Base-by-base conservation (phyloP, 2,329 filamentous ascomycete species). In the Verticillium alfalfae region DNA sequence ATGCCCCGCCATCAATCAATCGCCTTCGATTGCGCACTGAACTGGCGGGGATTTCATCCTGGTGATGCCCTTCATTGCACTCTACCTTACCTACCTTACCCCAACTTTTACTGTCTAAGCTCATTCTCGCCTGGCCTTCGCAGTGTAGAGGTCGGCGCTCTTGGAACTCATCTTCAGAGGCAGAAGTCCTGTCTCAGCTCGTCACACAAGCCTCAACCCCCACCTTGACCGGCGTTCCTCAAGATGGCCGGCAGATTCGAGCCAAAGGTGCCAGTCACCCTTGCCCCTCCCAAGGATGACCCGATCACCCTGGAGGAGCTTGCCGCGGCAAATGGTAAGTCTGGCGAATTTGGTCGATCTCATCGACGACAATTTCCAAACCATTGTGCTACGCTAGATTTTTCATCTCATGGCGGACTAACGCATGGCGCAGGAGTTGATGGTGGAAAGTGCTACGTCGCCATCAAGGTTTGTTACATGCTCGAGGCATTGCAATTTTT, bases 261-360 rank as follows among this genome's bases (percentile, higher is more conserved):
- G 73, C 92, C 92, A 54, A 96, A 95, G 76, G 79, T 80, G 34
- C 84, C 91, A 3, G 88, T 95, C 63, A 78, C 88, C 62, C 85
- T 99, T 63, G 82, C 89, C 62, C 89, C 92, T 41, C 95, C 95
- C 15, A 98, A 96, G 78, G 84, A 92, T 72, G 93, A 97, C 70
- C 84, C 85, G 41, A 97, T 99, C 69, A 88, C 88, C n/a, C 71
- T 83, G 1, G 91, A 95, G 62, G 88, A 94, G 69, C 83, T 99
- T 65, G 82, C 88, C 45, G 89, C 90, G 73, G 92, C 92, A 69
- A 87, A 95, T 73, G 95, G 95, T 96, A 81, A 70, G 87, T 75
- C 13, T 34, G 54, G 8, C 12, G 5, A 7, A 13, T 9, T 3
- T 6, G 1, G 54, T 13, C 10, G 54, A 13, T 15, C 22, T 26